Evolutionary conservation across 371 early-diverging fungal genomes (phyloP), one percentile per base, ranked within the genome.

Genomic region (Parasitella parasitica): DNA sequence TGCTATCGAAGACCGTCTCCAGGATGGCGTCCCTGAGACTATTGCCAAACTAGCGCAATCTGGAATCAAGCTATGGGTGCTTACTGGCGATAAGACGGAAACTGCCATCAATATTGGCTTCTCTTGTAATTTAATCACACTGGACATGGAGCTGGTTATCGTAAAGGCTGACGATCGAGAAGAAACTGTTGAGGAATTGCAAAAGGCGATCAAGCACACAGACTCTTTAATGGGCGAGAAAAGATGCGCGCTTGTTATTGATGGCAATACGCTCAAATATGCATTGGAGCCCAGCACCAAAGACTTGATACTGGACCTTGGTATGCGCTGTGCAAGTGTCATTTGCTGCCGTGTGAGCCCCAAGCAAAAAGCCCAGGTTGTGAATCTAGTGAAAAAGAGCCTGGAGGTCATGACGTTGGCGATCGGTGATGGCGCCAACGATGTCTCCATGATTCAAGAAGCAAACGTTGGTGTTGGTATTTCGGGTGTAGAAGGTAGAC

Each of bases 81-180:
- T 99, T 69, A 99, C 99, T 0, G 99, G 99, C 38, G 99, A 99
- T 76, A 94, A 97, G 75, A 92, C 92, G 43, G 99, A 99, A 71
- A 99, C 99, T 13, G 99, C 99, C 27, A 92, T 97, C 66, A 94
- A 94, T 64, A 97, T 97, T 77, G 98, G 95, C 3, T 91, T 90
- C 61, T 88, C 93, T 1, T 96, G 95, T 68, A 85, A 91, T 27
- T 78, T 97, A 26, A 81, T 88, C 34, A 75, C 73, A 0, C 69
- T 68, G 53, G 78, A 77, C 0, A 89, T 91, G 92, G 81, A 84
- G 0, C 65, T 90, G 20, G 72, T 91, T 8, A 73, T 90, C 4
- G 77, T 89, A 70, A 87, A 88, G 64, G 86, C 88, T 13, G 65
- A 82, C 0, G 84, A 83, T 13, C 73, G 74, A 26, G 89, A 82